A percentile compares a stretch with the other conserved stretches of the same genome.
Conservation (phyloP, 208 protist genomes). For the Angomonas desouzai region DNA sequence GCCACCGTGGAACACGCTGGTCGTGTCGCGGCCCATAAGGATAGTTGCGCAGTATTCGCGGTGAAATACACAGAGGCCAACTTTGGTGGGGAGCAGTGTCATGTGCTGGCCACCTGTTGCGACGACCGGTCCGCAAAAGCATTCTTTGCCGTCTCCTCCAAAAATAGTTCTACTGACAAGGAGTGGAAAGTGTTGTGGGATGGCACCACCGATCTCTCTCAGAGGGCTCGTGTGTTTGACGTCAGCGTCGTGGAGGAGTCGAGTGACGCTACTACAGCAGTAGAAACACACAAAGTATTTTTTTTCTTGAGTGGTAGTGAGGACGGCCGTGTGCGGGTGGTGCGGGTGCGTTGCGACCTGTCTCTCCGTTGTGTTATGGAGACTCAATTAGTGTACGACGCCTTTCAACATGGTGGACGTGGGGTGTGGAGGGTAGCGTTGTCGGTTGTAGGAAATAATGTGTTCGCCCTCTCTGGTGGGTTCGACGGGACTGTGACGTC, state of each 20-base stretch:
- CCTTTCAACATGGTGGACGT: constrained; percentile 41
- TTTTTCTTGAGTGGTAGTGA: constrained; percentile 42
- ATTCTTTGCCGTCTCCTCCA: constrained; percentile 16
- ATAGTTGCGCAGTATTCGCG: constrained; percentile 67
- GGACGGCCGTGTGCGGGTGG: constrained; percentile 49
- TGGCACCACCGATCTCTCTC: constrained; percentile 28
- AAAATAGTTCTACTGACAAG: background rate
- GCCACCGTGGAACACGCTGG: background rate
- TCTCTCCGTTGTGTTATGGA: background rate
- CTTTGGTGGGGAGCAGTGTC: background rate
- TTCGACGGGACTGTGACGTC: constrained; percentile 21
- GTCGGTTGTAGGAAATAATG: background rate
- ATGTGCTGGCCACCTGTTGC: constrained; percentile 62
- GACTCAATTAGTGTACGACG: background rate
- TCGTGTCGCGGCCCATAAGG: constrained; percentile 27
- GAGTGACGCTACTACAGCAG: background rate
- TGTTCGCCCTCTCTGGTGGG: constrained; percentile 17
- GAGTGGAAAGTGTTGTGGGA: constrained; percentile 41
- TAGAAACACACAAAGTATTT: no score
- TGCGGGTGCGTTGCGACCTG: background rate
- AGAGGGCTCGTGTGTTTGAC: constrained; percentile 66
- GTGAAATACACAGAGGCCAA: background rate
- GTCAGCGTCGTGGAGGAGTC: constrained; percentile 10
- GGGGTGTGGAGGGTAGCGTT: constrained; percentile 57
- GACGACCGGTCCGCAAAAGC: constrained; percentile 67